These are phyloP conservation scores for Xylariaceae sp. DNA, from an alignment of 2,329 filamentous ascomycete genomes.

Conservation along the genomic window DNA sequence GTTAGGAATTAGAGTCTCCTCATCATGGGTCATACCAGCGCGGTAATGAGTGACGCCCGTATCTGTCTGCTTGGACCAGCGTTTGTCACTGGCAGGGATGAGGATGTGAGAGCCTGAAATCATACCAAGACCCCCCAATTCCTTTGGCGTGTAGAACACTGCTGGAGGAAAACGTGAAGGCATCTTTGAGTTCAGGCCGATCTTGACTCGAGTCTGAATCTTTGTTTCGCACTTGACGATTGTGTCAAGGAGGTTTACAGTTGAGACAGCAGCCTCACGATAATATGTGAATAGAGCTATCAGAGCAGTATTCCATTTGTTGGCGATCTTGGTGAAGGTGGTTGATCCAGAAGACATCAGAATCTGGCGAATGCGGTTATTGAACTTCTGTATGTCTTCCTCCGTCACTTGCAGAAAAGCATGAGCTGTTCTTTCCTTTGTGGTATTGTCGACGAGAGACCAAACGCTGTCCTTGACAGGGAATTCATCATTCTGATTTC, in stretches of 20 bases:
- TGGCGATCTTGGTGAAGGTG: conserved; percentile 98
- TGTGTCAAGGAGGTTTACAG: conserved; percentile 87
- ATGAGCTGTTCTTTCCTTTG: conserved; percentile 94
- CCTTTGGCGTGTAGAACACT: conserved; percentile 98
- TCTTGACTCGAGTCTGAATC: conserved; percentile 98
- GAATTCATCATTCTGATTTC: conserved; percentile 95
- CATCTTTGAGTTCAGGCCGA: conserved; percentile 98
- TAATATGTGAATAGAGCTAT: conserved; percentile 99
- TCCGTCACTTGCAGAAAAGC: conserved; percentile 97
- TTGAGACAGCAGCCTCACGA: conserved; percentile 93
- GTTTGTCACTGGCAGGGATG: conserved; percentile 94
- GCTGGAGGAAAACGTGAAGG: conserved; percentile 96
- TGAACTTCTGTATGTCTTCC: conserved; percentile 98
- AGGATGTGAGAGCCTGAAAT: conserved; percentile 98
- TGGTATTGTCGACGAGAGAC: conserved; percentile 94
- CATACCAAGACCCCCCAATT: conserved; percentile 95
- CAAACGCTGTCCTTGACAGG: conserved; percentile 97
- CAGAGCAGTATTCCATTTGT: conserved; percentile 98
- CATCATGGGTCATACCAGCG: conserved; percentile 95
- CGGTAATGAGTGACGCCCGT: conserved; percentile 96
- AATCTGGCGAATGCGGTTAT: conserved; percentile 97
- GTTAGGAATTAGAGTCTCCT: conserved; percentile 96
- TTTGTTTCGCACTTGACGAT: conserved; percentile 99
- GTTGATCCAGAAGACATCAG: conserved; percentile 99
- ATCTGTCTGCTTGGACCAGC: conserved; percentile 98